Base-by-base conservation (phyloP, 1,284 basidiomycete species). In the Entoloma clypeatum region DNA sequence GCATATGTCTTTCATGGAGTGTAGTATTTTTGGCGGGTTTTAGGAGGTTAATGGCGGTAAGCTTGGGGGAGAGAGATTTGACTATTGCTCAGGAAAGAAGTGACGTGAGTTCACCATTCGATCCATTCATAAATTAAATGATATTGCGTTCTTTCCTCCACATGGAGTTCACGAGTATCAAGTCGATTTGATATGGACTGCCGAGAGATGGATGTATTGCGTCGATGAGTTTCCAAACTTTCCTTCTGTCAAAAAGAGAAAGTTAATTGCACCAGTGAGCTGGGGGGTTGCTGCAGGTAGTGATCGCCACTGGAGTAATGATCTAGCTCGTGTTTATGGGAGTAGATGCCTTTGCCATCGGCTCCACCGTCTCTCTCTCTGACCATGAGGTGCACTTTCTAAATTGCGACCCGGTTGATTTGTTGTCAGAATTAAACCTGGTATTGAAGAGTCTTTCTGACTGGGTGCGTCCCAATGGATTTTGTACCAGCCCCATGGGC, bases 31-130 rank as follows among this genome's bases (percentile, higher is more conserved):
- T 37, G 39, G 33, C 41, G 34, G 35, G 31, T 43, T 44, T 45
- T 43, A 44, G 33, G 22, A 44, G 54, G 48, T 49, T 48, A 10
- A 38, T 41, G 35, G 30, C 24, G 43, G 38, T 43, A 43, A 34
- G 35, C 26, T 14, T 40, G 32, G 35, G 40, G 32, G 36, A 32
- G 37, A 53, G 55, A 52, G 51, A 51, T 49, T 51, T 56, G 51
- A 55, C 51, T 49, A 45, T 44, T 48, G 51, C 41, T 22, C 33
- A 11, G 24, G 43, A 5, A 46, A 36, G 49, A 53, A 49, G 62
- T 63, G 64, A 62, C 65, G 69, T 71, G 69, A 71, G 69, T 72
- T 70, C 65, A 67, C 63, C 60, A 62, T 68, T 67, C 58, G 61
- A 65, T 64, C 55, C 55, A 53, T 51, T 55, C 55, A 60, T 59